phyloP scores from a whole-genome alignment of 495 filamentous ascomycete species.

The Penicillium alfredii region DNA sequence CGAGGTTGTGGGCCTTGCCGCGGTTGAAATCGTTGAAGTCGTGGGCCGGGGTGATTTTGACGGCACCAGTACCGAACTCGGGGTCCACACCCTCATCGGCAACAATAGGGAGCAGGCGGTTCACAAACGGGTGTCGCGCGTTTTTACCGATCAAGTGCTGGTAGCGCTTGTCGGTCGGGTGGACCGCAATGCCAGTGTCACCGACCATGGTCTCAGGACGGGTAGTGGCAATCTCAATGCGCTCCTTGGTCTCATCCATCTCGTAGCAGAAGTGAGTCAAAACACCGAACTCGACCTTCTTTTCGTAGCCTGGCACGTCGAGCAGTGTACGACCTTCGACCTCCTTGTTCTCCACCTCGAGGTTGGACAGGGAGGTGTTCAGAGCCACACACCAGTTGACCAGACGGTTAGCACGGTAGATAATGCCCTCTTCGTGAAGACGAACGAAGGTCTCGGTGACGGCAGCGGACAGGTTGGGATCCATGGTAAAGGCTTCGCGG shows the following conservation, averaged over 20 bases:
- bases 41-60: conserved; percentile 75
- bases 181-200: conserved; percentile 71
- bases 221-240: conserved; percentile 72
- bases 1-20: conserved; percentile 59
- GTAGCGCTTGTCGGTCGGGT: conserved; percentile 61
- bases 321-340: conserved; percentile 59
- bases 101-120: conserved; percentile 61
- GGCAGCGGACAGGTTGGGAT: conserved; percentile 57
- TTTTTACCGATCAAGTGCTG: conserved; percentile 65
- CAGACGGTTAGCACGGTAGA: conserved; percentile 69
- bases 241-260: conserved; percentile 57
- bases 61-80: conserved; percentile 73
- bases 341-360: conserved; percentile 73
- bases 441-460: conserved; percentile 67
- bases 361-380: conserved; percentile 69
- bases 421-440: conserved; percentile 68
- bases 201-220: conserved; percentile 79
- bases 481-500: conserved; percentile 71
- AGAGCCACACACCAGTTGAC: conserved; percentile 73
- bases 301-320: conserved; percentile 58
- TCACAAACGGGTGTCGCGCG: conserved; percentile 65
- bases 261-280: conserved; percentile 66
- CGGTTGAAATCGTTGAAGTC: conserved; percentile 73
- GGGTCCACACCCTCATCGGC: conserved; percentile 65
- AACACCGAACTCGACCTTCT: conserved; percentile 69